Percentiles rank a stretch among this genome's conserved stretches.
These are phyloP conservation scores for Pholiota conissans DNA, from an alignment of 768 basidiomycete species.

Conservation along the genomic window DNA sequence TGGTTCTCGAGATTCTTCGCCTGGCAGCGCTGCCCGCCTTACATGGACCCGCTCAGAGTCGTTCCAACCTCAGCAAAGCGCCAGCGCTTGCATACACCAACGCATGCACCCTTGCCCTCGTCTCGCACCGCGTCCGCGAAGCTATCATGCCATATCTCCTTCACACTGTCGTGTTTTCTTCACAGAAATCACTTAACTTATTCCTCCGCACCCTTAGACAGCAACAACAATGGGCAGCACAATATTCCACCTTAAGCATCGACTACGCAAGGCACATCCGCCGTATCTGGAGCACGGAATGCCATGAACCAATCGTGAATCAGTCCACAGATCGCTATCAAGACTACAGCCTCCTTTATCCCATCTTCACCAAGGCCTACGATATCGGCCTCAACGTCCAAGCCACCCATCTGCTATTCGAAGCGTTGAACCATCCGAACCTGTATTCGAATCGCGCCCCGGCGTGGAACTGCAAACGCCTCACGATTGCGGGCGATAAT, in stretches of 20 bases:
- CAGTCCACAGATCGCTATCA: slow-evolving; percentile 11
- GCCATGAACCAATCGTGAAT: slow-evolving; percentile 25
- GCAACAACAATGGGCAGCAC: slow-evolving; percentile 19
- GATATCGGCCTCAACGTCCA: slow-evolving; percentile 31
- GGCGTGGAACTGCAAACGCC: slow-evolving; percentile 27
- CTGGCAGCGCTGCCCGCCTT: slow-evolving; percentile 29
- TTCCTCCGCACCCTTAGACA: slow-evolving; percentile 32
- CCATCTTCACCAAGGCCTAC: slow-evolving; percentile 28
- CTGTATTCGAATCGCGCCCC: not conserved
- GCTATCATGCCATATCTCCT: slow-evolving; percentile 38
- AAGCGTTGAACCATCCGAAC: slow-evolving; percentile 24
- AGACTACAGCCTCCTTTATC: slow-evolving; percentile 24
- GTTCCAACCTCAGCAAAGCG: not conserved
- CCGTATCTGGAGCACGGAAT: slow-evolving; percentile 34
- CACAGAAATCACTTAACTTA: slow-evolving; percentile 24
- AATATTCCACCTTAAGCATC: slow-evolving; percentile 24
- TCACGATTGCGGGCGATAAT: slow-evolving; percentile 30
- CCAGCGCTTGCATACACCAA: slow-evolving; percentile 20
- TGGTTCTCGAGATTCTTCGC: slow-evolving; percentile 33
- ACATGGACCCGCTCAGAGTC: slow-evolving; percentile 4
- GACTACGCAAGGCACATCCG: slow-evolving; percentile 32
- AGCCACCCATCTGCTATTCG: slow-evolving; percentile 35
- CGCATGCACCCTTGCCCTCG: slow-evolving; percentile 30
- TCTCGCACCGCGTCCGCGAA: slow-evolving; percentile 33
- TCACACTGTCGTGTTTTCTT: slow-evolving; percentile 34